Evolutionary conservation across 2,329 filamentous ascomycete genomes (phyloP), one percentile per base, ranked within the genome.

Genomic region (Pyrenophora tritici-repentis): DNA sequence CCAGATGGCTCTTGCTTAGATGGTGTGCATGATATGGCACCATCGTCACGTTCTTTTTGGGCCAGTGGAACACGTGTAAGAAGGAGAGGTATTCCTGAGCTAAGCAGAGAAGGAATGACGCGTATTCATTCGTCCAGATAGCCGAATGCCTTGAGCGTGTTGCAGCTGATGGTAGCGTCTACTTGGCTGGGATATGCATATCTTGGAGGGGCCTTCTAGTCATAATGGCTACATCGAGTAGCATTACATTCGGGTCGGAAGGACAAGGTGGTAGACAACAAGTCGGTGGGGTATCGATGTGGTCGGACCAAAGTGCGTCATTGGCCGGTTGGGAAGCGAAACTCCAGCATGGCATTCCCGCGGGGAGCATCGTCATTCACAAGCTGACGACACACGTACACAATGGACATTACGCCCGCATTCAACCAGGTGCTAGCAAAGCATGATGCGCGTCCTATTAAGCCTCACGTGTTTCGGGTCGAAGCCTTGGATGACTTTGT

Each of bases 401-500:
- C 56, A 58, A 75, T 78, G 56, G 82, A 92, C 70, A 79, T 91
- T 53, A 90, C 88, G 7, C 77, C 84, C 32, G 70, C 81, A 37
- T 87, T 93, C 75, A 86, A 90, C 71, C 79, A 86, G 70, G 80
- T 88, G 39, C 81, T 93, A 18, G 81, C 81, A 65, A 76, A 80
- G 62, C 83, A 83, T 55, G 76, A 83, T 73, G 81, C 81, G 37
- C 76, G 77, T 22, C 75, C 79, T 6, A 79, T 81, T 10, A 59
- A 81, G 75, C 62, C 71, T 47, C 70, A 75, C 53, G 67, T 66
- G 9, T 77, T 74, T 55, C 70, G 70, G 52, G 64, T 74, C 43
- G 68, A 70, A 39, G 65, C 68, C 45, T 82, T 94, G 42, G 90
- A 97, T 71, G 88, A 89, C 65, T 99, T 97, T 71, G 79, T 97